These are phyloP conservation scores for Mallotus nudiflorus DNA, from an alignment of 345 rosid species.

Conservation along the genomic window DNA sequence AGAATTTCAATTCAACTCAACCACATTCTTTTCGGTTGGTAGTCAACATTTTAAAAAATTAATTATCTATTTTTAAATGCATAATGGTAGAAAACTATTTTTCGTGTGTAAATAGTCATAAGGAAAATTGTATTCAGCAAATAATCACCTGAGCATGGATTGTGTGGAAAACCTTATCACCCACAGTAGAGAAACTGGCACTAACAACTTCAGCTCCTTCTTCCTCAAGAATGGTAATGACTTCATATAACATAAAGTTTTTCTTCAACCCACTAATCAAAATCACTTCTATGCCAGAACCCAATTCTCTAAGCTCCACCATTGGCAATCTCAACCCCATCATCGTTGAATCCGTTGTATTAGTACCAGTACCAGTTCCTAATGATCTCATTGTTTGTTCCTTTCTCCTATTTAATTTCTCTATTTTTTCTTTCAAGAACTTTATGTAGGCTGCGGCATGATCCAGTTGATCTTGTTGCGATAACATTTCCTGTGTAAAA, in stretches of 20 bases:
- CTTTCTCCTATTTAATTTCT: constrained; percentile 38
- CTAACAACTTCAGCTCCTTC: constrained; percentile 63
- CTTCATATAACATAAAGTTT: constrained; percentile 42
- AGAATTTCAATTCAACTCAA: no score
- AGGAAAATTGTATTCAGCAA: neutral
- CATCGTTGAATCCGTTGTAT: neutral
- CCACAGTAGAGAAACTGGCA: constrained; percentile 41
- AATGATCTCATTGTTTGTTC: constrained; percentile 28
- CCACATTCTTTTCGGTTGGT: no score
- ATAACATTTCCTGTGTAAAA: constrained; percentile 28
- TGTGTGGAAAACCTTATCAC: constrained; percentile 48
- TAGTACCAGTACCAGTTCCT: neutral
- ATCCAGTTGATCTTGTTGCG: constrained; percentile 47
- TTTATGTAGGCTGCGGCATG: constrained; percentile 49
- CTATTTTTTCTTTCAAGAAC: constrained; percentile 37
- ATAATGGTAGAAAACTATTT: no score
- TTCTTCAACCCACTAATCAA: constrained; percentile 40
- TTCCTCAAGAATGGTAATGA: constrained; percentile 41
- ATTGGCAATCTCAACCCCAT: constrained; percentile 26
- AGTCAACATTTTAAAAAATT: no score
- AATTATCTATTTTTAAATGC: no score
- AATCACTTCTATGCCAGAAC: constrained; percentile 41
- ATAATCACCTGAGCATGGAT: constrained; percentile 55
- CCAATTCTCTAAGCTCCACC: constrained; percentile 43
- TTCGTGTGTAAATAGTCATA: no score